These are phyloP conservation scores for Phytophthora ohioensis DNA, from an alignment of 352 stramenopile species.

Conservation along the genomic window DNA sequence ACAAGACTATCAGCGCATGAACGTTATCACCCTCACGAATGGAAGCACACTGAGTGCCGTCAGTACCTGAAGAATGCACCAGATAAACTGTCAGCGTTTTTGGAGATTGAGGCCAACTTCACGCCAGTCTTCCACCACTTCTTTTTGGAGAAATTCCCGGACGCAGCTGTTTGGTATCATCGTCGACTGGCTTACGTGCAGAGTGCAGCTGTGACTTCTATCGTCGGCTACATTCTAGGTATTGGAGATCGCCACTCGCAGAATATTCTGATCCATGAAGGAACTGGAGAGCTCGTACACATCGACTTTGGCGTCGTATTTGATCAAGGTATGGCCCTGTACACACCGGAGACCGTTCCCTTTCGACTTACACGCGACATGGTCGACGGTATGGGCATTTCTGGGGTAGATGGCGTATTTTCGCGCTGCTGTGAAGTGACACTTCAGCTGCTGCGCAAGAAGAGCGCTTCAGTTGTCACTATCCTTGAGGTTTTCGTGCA, in stretches of 20 bases:
- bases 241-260: slow-evolving; percentile 99
- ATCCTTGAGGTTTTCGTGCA: slow-evolving; percentile 99
- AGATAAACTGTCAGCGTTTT: slow-evolving; percentile 87
- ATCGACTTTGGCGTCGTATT: slow-evolving; percentile 99
- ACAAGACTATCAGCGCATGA: slow-evolving; percentile 88
- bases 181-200: slow-evolving; percentile 95
- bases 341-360: slow-evolving; percentile 97
- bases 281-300: slow-evolving; percentile 98
- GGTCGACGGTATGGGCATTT: slow-evolving; percentile 99
- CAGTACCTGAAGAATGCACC: slow-evolving; percentile 75
- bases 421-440: slow-evolving; percentile 95
- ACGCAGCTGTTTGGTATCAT: slow-evolving; percentile 94
- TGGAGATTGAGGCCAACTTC: slow-evolving; percentile 94
- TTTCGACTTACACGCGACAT: slow-evolving; percentile 99
- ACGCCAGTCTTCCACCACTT: slow-evolving; percentile 98
- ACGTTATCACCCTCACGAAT: slow-evolving; percentile 96
- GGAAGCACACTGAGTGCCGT: slow-evolving; percentile 87
- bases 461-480: slow-evolving; percentile 95
- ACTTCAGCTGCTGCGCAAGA: slow-evolving; percentile 92
- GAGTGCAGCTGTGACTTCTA: slow-evolving; percentile 97
- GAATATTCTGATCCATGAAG: slow-evolving; percentile 99
- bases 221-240: slow-evolving; percentile 96
- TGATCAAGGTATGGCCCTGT: slow-evolving; percentile 96
- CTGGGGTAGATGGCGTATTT: slow-evolving; percentile 97
- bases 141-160: slow-evolving; percentile 97